These are phyloP conservation scores for Tephrocybe sp. DNA, from an alignment of 768 basidiomycete species.

Conservation along the genomic window DNA sequence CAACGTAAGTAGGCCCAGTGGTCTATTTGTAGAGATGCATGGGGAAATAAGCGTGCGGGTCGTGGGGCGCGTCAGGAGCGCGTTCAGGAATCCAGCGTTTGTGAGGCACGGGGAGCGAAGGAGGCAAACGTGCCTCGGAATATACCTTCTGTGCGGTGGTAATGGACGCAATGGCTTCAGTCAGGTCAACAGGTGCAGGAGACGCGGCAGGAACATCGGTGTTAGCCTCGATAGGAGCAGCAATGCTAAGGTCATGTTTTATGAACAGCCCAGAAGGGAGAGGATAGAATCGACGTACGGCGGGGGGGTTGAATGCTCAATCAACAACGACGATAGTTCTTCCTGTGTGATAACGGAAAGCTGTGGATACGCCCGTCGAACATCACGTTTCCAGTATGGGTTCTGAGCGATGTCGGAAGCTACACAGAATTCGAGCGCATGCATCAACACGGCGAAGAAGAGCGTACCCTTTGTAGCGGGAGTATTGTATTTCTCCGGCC, in stretches of 20 bases:
- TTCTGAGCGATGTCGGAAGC: constrained; percentile 88
- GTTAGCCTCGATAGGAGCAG: constrained; percentile 49
- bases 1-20: too few species aligned
- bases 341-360: constrained; percentile 86
- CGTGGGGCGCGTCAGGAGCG: constrained; percentile 81
- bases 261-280: background rate
- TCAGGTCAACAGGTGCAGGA: constrained; percentile 55
- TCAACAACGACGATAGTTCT: constrained; percentile 76
- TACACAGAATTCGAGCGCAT: background rate
- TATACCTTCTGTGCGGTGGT: constrained; percentile 58
- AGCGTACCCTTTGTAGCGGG: constrained; percentile 82
- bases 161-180: constrained; percentile 70
- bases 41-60: constrained; percentile 80
- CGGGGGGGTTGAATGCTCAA: constrained; percentile 70
- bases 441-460: background rate
- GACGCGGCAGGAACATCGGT: constrained; percentile 45
- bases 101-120: constrained; percentile 64
- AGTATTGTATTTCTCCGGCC: constrained; percentile 83
- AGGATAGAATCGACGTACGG: constrained; percentile 48
- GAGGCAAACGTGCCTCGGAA: constrained; percentile 68
- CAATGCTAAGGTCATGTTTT: constrained; percentile 39
- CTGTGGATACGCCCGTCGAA: constrained; percentile 89
- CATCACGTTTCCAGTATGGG: constrained; percentile 96
- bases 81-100: constrained; percentile 74
- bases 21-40: constrained; percentile 65